These are phyloP conservation scores for Tardiomyces depauwii DNA, from an alignment of 1,139 yeast species.

Conservation along the genomic window DNA sequence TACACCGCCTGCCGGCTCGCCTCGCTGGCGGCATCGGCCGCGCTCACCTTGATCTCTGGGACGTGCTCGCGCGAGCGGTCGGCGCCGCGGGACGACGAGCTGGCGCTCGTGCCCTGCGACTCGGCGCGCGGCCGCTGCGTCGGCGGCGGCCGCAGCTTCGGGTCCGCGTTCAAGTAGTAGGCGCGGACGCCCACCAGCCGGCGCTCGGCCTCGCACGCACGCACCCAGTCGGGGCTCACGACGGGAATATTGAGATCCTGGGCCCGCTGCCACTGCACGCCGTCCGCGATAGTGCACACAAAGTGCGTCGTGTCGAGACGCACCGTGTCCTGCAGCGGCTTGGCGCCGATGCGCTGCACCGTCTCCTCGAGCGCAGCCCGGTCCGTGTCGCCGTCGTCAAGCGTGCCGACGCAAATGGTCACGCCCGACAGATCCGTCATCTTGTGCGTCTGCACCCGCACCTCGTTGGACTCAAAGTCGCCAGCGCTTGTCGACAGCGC, in stretches of 20 bases:
- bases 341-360: conserved; percentile 69
- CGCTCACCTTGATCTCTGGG: conserved; percentile 1
- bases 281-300: conserved; percentile 62
- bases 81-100: not conserved
- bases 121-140: conserved; percentile 11
- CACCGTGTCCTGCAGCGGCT: conserved; percentile 61
- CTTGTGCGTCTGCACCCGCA: conserved; percentile 76
- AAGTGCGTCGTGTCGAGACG: conserved; percentile 92
- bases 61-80: conserved; percentile 2
- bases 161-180: conserved; percentile 31
- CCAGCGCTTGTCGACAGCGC: conserved; percentile 88
- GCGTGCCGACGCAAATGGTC: conserved; percentile 79
- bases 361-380: conserved; percentile 52
- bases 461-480: conserved; percentile 51
- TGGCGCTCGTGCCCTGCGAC: conserved; percentile 1
- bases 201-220: conserved; percentile 85
- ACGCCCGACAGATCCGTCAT: conserved; percentile 95
- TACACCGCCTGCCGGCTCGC: conserved; percentile 2
- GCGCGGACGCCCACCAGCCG: conserved; percentile 90
- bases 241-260: conserved; percentile 82
- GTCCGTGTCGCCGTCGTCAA: conserved; percentile 51
- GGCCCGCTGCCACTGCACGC: conserved; percentile 64
- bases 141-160: conserved; percentile 20
- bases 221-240: conserved; percentile 93
- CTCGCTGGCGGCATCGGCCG: not conserved